Evolutionary conservation across 192 early-diverging fungal species (phyloP), one percentile per base, ranked within the genome.

Genomic region (Podochytrium sp.): DNA sequence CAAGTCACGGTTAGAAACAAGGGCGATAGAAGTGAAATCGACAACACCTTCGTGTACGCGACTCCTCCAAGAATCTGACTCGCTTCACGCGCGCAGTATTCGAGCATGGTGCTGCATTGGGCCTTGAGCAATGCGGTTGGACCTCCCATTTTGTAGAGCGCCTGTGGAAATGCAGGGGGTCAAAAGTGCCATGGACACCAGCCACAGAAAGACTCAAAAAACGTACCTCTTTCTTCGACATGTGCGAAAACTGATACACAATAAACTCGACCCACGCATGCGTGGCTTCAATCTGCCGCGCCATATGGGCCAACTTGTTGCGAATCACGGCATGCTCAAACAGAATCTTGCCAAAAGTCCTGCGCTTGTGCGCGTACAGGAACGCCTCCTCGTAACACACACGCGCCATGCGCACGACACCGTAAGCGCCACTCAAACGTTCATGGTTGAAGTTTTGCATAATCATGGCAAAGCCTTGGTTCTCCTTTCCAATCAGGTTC

Each of bases 51-150:
- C 25, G 59, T 74, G 65, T 94, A 95, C 0, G 90, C 75, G 29
- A 95, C 67, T 39, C 94, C 94, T 70, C 94, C 94, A 85, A 94
- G 92, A 74, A 95, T 94, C 80, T 94, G 94, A 25, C 90, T 83
- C 14, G 94, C 94, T 80, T 95, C 94, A 58, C 94, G 88, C 32
- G 92, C 92, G 75, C 92, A 93, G 77, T 79, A 95, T 71, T 95
- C 93, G 66, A 95, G 87, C 2, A 92, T 93, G 67, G 90, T 91
- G 5, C 92, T 92, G 0, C 88, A 57, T 70, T 94, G 92, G 12
- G 91, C 92, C 80, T 95, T 95, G 69, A 92, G 83, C 55, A 95
- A 76, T 7, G 94, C 94, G 78, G 94, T 93, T 2, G 92, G 91
- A 2, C 94, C 94, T 60, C 94, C 94, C 5, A 95, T 78, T 64